Percentiles rank a stretch among this genome's conserved stretches.
These are phyloP conservation scores for Fusarium nisikadoi DNA, from an alignment of 2,329 filamentous ascomycete species.

Conservation along the genomic window DNA sequence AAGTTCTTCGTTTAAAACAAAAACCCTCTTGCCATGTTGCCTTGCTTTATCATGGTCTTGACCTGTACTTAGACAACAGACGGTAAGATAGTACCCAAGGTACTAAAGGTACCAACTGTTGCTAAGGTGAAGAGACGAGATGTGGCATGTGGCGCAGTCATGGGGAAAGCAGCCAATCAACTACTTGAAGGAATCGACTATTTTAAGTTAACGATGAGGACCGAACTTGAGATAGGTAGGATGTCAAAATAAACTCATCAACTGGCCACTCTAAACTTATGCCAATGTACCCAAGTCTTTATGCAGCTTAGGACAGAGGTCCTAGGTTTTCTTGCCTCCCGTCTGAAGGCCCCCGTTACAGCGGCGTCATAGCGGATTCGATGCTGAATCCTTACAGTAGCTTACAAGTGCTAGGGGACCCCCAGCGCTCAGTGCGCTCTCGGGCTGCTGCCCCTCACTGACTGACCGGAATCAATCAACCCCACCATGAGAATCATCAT, in stretches of 20 bases:
- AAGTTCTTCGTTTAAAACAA: neutral
- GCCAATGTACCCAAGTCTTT: neutral
- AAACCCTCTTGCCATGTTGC: neutral
- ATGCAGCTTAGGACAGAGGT: neutral
- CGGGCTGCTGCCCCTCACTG: constrained; percentile 22
- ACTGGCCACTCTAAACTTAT: neutral
- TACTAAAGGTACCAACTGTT: neutral
- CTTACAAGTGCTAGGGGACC: constrained; percentile 11
- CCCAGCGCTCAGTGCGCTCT: neutral
- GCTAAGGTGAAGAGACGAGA: neutral
- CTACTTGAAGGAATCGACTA: neutral
- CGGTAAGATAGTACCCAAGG: neutral
- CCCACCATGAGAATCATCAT: constrained; percentile 32
- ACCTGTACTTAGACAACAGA: neutral
- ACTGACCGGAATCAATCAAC: constrained; percentile 7
- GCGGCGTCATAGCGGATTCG: constrained; percentile 10
- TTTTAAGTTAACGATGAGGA: neutral
- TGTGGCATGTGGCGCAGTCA: constrained; percentile 12
- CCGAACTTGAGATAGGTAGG: neutral
- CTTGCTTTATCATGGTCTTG: neutral
- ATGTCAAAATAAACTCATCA: neutral
- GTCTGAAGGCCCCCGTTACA: neutral
- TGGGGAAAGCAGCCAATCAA: neutral
- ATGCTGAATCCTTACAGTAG: neutral
- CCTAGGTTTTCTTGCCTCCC: neutral